These are phyloP conservation scores for Halteria grandinella DNA, from an alignment of 73 alveolate species.

Conservation along the genomic window DNA sequence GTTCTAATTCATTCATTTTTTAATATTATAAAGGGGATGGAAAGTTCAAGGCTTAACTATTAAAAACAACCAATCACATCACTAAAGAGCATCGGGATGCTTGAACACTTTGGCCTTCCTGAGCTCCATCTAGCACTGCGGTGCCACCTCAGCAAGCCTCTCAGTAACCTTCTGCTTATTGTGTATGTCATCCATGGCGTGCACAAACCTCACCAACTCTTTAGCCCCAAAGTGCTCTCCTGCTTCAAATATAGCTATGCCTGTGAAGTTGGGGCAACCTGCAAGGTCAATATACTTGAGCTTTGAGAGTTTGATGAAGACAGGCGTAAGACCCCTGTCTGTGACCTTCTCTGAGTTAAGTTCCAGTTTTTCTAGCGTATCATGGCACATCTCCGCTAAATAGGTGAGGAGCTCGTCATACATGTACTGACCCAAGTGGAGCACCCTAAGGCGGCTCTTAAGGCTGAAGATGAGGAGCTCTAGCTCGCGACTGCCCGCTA, in stretches of 20 bases:
- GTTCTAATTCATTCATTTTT: neutral
- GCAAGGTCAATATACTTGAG: slow-evolving; percentile 24
- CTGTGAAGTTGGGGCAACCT: slow-evolving; percentile 37
- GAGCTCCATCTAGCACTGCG: slow-evolving; percentile 8
- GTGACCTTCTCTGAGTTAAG: slow-evolving; percentile 7
- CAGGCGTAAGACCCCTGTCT: slow-evolving; percentile 19
- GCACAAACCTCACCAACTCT: neutral
- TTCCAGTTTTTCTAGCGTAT: slow-evolving; percentile 11
- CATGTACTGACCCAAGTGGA: slow-evolving; percentile 24
- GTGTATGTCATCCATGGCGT: neutral
- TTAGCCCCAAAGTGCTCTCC: neutral
- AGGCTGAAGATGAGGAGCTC: slow-evolving; percentile 23
- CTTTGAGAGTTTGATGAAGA: neutral
- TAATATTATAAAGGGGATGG: no score
- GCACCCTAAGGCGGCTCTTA: slow-evolving; percentile 4
- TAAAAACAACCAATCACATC: no score
- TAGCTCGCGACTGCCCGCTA: slow-evolving; percentile 43
- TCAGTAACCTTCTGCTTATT: slow-evolving; percentile 14
- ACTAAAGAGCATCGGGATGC: no score
- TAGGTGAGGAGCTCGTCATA: slow-evolving; percentile 31
- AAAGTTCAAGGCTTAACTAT: no score
- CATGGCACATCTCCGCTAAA: slow-evolving; percentile 30
- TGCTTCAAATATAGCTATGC: slow-evolving; percentile 16
- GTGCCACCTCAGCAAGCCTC: slow-evolving; percentile 5
- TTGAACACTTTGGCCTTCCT: neutral